These are phyloP conservation scores for Ascoidea tarda DNA, from an alignment of 805 yeast species.

Conservation along the genomic window DNA sequence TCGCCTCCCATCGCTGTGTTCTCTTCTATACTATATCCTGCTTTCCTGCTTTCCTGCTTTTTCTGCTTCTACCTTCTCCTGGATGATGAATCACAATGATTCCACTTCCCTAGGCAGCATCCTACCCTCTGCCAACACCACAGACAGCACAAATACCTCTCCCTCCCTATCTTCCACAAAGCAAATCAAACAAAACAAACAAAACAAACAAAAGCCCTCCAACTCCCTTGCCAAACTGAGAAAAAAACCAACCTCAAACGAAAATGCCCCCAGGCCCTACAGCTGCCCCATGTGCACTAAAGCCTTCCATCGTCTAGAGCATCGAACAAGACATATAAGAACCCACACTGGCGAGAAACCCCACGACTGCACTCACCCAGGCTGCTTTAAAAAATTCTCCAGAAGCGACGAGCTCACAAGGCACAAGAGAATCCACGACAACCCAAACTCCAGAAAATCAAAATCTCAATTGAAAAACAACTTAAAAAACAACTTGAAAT, in stretches of 20 bases:
- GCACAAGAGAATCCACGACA: constrained; percentile 60
- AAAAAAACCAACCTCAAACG: constrained; percentile 9
- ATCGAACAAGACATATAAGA: constrained; percentile 65
- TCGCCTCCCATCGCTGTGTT: background rate
- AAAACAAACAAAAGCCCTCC: background rate
- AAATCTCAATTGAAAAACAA: constrained; percentile 29
- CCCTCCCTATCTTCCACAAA: background rate
- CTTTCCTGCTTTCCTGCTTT: background rate
- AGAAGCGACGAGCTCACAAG: constrained; percentile 65
- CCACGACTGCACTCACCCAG: constrained; percentile 57
- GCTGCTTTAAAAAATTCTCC: constrained; percentile 54
- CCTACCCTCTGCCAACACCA: background rate
- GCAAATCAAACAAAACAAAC: background rate
- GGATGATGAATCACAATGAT: background rate
- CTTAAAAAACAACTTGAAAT: background rate
- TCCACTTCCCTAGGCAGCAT: background rate
- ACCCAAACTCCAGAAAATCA: constrained; percentile 39
- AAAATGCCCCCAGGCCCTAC: constrained; percentile 37
- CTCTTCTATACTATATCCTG: background rate
- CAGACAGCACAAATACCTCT: background rate
- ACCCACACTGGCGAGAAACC: constrained; percentile 80
- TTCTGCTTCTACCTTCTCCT: constrained; percentile 4
- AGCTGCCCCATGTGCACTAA: constrained; percentile 62
- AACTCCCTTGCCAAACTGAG: constrained; percentile 4
- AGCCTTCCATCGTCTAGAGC: constrained; percentile 66